These are phyloP conservation scores for Xylaria cubensis DNA, from an alignment of 495 filamentous ascomycete species.

Conservation along the genomic window DNA sequence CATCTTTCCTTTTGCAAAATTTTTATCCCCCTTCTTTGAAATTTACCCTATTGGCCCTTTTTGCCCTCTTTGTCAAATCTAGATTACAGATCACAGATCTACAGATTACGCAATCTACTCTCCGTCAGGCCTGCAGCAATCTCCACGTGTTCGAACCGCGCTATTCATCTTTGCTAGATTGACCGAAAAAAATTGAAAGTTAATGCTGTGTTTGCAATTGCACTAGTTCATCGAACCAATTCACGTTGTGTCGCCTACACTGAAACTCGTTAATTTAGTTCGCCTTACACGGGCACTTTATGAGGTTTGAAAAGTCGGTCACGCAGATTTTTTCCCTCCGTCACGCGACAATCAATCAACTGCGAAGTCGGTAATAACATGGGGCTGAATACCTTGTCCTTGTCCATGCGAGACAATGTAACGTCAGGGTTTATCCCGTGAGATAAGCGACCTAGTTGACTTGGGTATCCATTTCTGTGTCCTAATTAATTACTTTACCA, in stretches of 20 bases:
- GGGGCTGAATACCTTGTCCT: neutral
- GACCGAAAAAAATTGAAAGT: neutral
- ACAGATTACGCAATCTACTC: conserved; percentile 16
- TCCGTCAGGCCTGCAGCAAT: conserved; percentile 11
- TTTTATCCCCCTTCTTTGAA: neutral
- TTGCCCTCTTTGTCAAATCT: conserved; percentile 5
- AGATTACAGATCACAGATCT: conserved; percentile 13
- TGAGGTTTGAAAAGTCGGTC: neutral
- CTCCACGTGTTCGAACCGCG: conserved; percentile 11
- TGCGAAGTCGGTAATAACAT: neutral
- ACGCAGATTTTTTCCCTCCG: neutral
- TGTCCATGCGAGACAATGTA: neutral
- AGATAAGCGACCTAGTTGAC: conserved; percentile 16
- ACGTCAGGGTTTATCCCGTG: conserved; percentile 17
- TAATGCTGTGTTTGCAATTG: neutral
- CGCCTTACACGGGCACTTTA: neutral
- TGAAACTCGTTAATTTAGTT: neutral
- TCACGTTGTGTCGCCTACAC: neutral
- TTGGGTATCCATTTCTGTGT: neutral
- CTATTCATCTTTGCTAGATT: neutral
- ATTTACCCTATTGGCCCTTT: conserved; percentile 1
- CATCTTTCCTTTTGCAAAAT: neutral
- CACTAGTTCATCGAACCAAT: neutral
- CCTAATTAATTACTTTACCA: neutral
- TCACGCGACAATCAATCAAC: conserved; percentile 7